Conservation (phyloP, 2,329 filamentous ascomycete species). For the Botrytis paeoniae region DNA sequence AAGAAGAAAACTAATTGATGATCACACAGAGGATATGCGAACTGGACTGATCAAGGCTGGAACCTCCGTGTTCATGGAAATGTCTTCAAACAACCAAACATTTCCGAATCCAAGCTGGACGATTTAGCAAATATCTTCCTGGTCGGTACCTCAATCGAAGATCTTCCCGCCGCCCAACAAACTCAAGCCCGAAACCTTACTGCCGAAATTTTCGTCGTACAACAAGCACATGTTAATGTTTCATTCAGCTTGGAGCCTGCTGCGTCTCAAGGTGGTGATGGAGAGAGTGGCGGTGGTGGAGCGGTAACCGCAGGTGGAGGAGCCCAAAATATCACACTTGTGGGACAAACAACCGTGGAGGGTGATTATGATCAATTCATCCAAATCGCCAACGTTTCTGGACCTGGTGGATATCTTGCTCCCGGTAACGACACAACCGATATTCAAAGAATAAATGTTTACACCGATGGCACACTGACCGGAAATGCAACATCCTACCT, state of each 20-base stretch:
- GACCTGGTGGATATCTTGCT: slow-evolving; percentile 49
- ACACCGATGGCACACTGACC: slow-evolving; percentile 59
- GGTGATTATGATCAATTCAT: slow-evolving; percentile 75
- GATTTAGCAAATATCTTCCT: slow-evolving; percentile 69
- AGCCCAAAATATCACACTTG: slow-evolving; percentile 59
- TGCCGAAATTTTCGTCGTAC: slow-evolving; percentile 69
- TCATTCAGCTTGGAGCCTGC: slow-evolving; percentile 61
- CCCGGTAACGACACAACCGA: slow-evolving; percentile 61
- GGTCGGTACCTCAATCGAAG: slow-evolving; percentile 58
- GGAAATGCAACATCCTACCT: slow-evolving; percentile 77
- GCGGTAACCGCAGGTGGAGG: slow-evolving; percentile 55
- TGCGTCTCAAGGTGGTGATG: slow-evolving; percentile 50
- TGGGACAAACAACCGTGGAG: slow-evolving; percentile 61
- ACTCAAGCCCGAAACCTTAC: slow-evolving; percentile 72
- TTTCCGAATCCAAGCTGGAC: slow-evolving; percentile 61
- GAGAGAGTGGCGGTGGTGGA: slow-evolving; percentile 48
- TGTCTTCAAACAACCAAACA: slow-evolving; percentile 75
- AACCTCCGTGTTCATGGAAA: slow-evolving; percentile 74
- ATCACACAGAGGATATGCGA: slow-evolving; percentile 56
- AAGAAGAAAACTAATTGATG: not conserved
- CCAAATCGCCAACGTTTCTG: slow-evolving; percentile 56
- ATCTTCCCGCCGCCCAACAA: slow-evolving; percentile 57
- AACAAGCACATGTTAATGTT: slow-evolving; percentile 63
- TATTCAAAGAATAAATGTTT: slow-evolving; percentile 67
- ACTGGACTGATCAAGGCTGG: slow-evolving; percentile 77